These are phyloP conservation scores for Mucor racemosus DNA, from an alignment of 371 early-diverging fungal species.

Conservation along the genomic window DNA sequence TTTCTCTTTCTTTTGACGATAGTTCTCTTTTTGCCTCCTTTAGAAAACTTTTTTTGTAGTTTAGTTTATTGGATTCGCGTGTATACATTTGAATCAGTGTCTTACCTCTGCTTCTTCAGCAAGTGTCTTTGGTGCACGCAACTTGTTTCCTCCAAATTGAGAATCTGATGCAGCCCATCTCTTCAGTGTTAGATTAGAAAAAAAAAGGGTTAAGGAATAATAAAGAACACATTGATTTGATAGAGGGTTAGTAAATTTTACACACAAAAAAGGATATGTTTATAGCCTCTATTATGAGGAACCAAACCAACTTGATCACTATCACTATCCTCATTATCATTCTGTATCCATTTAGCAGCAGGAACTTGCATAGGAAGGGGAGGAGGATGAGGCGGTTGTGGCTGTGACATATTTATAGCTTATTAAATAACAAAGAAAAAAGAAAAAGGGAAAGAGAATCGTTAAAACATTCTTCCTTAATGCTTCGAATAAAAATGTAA, in stretches of 20 bases:
- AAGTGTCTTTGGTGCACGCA: constrained; percentile 40
- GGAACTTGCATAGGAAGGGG: constrained; percentile 16
- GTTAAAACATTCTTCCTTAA: background rate
- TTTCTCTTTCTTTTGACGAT: constrained; percentile 49
- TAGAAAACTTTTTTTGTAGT: constrained; percentile 31
- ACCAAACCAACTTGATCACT: constrained; percentile 50
- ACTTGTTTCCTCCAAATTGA: constrained; percentile 48
- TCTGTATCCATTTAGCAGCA: constrained; percentile 35
- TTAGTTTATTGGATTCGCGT: constrained; percentile 2
- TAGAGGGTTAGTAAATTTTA: background rate
- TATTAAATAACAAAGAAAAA: constrained; percentile 9
- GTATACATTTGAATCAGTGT: background rate
- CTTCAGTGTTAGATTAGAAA: constrained; percentile 36
- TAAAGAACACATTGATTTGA: background rate
- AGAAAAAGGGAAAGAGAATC: background rate
- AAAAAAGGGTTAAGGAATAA: constrained; percentile 38
- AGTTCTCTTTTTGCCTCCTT: constrained; percentile 43
- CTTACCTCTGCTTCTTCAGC: constrained; percentile 48
- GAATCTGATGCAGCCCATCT: constrained; percentile 46
- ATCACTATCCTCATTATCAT: constrained; percentile 43
- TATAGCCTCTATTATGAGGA: constrained; percentile 61
- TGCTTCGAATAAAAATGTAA: background rate
- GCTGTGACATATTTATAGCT: background rate
- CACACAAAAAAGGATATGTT: constrained; percentile 63
- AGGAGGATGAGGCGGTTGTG: background rate